Evolutionary conservation across 805 yeast species (phyloP).

Genomic region (Spathaspora sp.): DNA sequence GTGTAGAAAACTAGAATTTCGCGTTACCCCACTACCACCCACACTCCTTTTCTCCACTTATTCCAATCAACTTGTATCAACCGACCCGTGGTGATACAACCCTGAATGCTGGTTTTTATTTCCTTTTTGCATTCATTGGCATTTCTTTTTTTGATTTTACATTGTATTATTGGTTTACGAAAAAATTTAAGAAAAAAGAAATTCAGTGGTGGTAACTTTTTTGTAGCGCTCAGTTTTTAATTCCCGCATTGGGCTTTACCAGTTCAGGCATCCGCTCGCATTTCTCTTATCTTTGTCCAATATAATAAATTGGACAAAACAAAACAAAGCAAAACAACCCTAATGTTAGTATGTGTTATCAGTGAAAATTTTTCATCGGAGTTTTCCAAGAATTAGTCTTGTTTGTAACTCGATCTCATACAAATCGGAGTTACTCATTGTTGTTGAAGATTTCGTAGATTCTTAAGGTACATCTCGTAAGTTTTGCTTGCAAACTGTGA

Average conservation of each 20-base stretch:
- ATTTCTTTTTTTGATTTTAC: slow-evolving; percentile 1
- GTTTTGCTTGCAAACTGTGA: no score
- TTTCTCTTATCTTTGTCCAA: not conserved
- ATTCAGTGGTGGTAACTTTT: not conserved
- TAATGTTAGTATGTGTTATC: no score
- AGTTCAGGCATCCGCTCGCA: not conserved
- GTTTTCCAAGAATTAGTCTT: no score
- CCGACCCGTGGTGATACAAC: no score
- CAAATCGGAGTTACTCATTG: no score
- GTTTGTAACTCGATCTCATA: no score
- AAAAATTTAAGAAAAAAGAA: not conserved
- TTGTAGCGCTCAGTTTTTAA: not conserved
- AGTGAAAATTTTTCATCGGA: no score
- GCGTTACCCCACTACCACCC: not conserved
- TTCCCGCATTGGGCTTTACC: not conserved
- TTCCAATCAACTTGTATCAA: not conserved
- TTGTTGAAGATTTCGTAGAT: no score
- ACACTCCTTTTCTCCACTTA: not conserved
- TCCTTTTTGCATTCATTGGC: not conserved
- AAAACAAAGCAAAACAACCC: not conserved
- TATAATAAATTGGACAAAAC: not conserved
- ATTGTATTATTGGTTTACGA: not conserved
- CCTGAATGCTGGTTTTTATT: not conserved
- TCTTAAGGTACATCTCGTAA: no score
- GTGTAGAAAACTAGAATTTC: not conserved